A percentile compares a stretch with the other conserved stretches of the same genome.
Evolutionary conservation across 2,329 filamentous ascomycete genomes (phyloP).

Genomic region (Biscogniauxia marginata): DNA sequence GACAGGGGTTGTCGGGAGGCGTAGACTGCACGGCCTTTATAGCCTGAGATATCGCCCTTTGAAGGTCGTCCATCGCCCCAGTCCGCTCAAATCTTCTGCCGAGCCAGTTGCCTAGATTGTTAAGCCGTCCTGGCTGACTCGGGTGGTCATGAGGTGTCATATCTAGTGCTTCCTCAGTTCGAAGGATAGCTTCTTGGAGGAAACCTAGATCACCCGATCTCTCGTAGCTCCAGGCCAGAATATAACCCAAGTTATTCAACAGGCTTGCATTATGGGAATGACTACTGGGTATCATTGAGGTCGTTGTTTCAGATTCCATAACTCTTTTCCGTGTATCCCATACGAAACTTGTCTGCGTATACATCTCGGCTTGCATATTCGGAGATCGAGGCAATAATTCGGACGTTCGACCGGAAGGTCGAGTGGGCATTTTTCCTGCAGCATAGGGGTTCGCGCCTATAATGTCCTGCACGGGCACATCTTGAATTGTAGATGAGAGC

Average conservation of each 20-base stretch:
- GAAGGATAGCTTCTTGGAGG: neutral
- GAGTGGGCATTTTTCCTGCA: too few relatives aligned
- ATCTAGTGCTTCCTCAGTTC: neutral
- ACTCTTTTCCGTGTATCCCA: too few relatives aligned
- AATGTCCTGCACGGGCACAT: too few relatives aligned
- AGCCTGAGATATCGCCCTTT: neutral
- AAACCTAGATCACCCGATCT: neutral
- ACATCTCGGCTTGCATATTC: too few relatives aligned
- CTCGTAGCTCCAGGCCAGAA: neutral
- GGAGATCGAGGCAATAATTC: too few relatives aligned
- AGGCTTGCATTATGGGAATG: neutral
- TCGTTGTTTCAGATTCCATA: too few relatives aligned
- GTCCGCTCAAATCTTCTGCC: neutral
- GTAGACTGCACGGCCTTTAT: neutral
- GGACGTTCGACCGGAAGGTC: too few relatives aligned
- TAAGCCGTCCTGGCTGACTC: neutral
- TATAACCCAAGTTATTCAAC: neutral
- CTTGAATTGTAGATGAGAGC: too few relatives aligned
- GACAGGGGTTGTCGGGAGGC: neutral
- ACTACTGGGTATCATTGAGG: too few relatives aligned
- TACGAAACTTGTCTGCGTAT: too few relatives aligned
- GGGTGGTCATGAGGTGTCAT: neutral
- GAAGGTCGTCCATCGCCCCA: neutral
- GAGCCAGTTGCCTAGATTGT: neutral
- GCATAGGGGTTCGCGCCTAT: too few relatives aligned